These are phyloP conservation scores for Solanum ossicruentum DNA, from an alignment of 257 asterid genomes.

Conservation along the genomic window DNA sequence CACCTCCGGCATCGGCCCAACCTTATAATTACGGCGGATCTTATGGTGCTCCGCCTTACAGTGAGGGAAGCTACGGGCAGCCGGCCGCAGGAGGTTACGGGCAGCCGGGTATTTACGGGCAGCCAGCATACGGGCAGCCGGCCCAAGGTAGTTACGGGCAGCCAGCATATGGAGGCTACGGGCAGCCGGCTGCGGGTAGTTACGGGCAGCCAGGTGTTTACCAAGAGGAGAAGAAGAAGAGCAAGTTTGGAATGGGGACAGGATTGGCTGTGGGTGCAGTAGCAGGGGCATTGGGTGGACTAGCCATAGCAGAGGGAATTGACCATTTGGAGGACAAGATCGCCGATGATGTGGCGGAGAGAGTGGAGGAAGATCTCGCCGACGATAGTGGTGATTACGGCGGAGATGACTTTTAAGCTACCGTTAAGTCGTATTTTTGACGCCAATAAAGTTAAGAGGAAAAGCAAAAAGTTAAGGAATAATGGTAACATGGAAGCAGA, in stretches of 20 bases:
- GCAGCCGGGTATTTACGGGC: neutral
- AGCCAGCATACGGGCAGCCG: neutral
- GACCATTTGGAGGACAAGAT: neutral
- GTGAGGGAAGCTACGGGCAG: neutral
- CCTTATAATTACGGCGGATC: neutral
- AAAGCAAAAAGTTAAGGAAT: neutral
- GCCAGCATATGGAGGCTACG: neutral
- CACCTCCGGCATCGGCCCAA: neutral
- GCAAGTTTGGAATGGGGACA: neutral
- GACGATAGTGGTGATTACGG: neutral
- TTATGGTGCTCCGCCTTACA: neutral
- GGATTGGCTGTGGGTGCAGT: slow-evolving; percentile 10
- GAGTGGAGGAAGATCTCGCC: neutral
- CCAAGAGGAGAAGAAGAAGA: neutral
- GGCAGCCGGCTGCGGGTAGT: neutral
- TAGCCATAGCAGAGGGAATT: neutral
- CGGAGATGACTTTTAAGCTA: neutral
- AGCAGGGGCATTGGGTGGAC: slow-evolving; percentile 2
- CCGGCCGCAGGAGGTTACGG: too few relatives aligned
- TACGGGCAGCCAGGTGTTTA: neutral
- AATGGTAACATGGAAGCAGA: neutral
- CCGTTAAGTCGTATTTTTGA: neutral
- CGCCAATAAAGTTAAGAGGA: neutral
- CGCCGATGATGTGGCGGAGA: neutral
- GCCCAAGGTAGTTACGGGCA: neutral